Evolutionary conservation across 768 basidiomycete species (phyloP).

Genomic region (Amanita fuliginea): DNA sequence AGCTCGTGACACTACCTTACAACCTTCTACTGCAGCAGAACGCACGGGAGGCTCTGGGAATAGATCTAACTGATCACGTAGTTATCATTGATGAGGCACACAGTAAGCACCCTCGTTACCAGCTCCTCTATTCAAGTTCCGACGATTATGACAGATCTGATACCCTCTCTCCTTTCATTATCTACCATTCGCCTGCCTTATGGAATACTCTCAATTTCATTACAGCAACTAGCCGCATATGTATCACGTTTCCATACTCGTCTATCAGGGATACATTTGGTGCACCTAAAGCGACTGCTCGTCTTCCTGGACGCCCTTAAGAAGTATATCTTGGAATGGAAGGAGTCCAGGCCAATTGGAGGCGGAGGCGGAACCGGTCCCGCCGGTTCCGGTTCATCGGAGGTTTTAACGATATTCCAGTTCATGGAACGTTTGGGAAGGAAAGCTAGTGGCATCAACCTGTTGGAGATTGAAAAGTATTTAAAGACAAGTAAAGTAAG

Average conservation of each 20-base stretch:
- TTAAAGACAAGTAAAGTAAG: conserved; percentile 72
- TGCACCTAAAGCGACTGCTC: conserved; percentile 74
- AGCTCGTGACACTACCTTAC: conserved; percentile 92
- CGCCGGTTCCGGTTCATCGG: conserved; percentile 17
- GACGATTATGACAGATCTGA: conserved; percentile 49
- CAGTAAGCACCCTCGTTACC: conserved; percentile 39
- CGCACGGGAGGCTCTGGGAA: conserved; percentile 80
- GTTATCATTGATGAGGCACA: conserved; percentile 96
- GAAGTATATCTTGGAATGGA: conserved; percentile 49
- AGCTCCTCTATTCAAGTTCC: not conserved
- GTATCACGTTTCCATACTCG: conserved; percentile 68
- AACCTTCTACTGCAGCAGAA: conserved; percentile 78
- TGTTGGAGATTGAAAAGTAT: conserved; percentile 76
- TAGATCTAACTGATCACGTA: conserved; percentile 75
- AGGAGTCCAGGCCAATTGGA: conserved; percentile 14
- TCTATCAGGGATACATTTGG: conserved; percentile 57
- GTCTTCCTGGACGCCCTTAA: conserved; percentile 61
- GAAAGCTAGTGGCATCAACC: conserved; percentile 65
- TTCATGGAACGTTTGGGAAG: conserved; percentile 57
- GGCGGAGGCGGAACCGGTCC: not conserved
- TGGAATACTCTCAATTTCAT: conserved; percentile 43
- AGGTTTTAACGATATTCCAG: conserved; percentile 61
- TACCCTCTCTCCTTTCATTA: conserved; percentile 80
- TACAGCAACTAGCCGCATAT: conserved; percentile 71
- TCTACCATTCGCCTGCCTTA: conserved; percentile 62